A percentile compares a stretch with the other conserved stretches of the same genome.
phyloP scores from a whole-genome alignment of 2,329 filamentous ascomycete species.

The Fusarium sp. region DNA sequence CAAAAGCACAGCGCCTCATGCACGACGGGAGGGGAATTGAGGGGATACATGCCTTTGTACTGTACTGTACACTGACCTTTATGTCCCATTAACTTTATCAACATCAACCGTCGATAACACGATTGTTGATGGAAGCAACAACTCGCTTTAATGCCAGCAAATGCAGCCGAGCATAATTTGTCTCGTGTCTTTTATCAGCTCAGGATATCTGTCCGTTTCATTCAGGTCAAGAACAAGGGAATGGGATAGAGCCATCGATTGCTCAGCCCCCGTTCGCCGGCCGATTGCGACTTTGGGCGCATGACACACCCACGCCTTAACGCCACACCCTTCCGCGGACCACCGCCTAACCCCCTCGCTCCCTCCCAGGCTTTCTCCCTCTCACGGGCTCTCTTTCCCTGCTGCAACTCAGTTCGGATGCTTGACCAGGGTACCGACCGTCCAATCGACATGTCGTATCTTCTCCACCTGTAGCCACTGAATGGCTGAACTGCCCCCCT shows the following conservation, averaged over 20 bases:
- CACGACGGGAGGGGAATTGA: slow-evolving; percentile 36
- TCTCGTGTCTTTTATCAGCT: slow-evolving; percentile 4
- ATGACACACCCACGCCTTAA: slow-evolving; percentile 22
- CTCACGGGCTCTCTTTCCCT: slow-evolving; percentile 27
- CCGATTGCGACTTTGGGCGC: slow-evolving; percentile 39
- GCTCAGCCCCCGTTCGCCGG: slow-evolving; percentile 41
- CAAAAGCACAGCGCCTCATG: slow-evolving; percentile 35
- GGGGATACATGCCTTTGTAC: slow-evolving; percentile 21
- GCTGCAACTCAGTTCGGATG: slow-evolving; percentile 43
- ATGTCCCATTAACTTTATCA: slow-evolving; percentile 10
- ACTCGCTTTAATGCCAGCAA: neutral
- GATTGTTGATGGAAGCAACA: neutral
- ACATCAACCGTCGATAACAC: neutral
- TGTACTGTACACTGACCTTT: slow-evolving; percentile 1
- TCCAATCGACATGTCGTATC: slow-evolving; percentile 32
- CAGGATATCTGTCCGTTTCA: slow-evolving; percentile 17
- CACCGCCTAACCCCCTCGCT: slow-evolving; percentile 15
- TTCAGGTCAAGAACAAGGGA: slow-evolving; percentile 20
- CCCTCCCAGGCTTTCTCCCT: slow-evolving; percentile 1
- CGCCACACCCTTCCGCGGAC: slow-evolving; percentile 22
- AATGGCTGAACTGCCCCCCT: slow-evolving; percentile 34
- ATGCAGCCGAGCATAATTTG: slow-evolving; percentile 6
- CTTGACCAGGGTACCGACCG: slow-evolving; percentile 35
- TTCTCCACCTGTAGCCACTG: slow-evolving; percentile 39
- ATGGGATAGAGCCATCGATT: slow-evolving; percentile 19